Percentiles rank a stretch among this genome's conserved stretches.
Evolutionary conservation across 2,329 filamentous ascomycete genomes (phyloP).

Genomic region (Hirsutella rhossiliensis): DNA sequence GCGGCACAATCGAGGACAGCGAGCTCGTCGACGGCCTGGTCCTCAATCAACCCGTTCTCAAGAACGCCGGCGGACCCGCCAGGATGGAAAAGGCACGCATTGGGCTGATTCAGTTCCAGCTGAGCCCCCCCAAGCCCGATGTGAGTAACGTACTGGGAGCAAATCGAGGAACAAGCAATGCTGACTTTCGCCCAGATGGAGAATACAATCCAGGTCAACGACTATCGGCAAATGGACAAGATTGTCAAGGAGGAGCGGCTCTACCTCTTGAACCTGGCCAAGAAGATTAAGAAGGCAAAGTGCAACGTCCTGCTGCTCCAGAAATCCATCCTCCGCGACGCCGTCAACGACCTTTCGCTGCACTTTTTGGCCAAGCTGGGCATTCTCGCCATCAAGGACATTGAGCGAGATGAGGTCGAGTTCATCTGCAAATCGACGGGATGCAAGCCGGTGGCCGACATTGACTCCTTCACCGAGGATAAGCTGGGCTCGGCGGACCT

Average conservation of each 20-base stretch:
- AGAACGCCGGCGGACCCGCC: slow-evolving; percentile 80
- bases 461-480: slow-evolving; percentile 97
- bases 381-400: slow-evolving; percentile 92
- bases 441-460: slow-evolving; percentile 97
- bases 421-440: slow-evolving; percentile 99
- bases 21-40: slow-evolving; percentile 94
- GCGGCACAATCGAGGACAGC: slow-evolving; percentile 95
- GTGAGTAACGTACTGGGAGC: slow-evolving; percentile 33
- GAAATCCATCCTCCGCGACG: slow-evolving; percentile 94
- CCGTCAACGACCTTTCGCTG: slow-evolving; percentile 92
- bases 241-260: slow-evolving; percentile 98
- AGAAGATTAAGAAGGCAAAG: slow-evolving; percentile 99
- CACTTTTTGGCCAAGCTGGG: slow-evolving; percentile 97
- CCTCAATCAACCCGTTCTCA: slow-evolving; percentile 83
- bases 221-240: slow-evolving; percentile 99
- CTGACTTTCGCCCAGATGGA: slow-evolving; percentile 59
- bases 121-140: slow-evolving; percentile 95
- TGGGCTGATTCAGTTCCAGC: slow-evolving; percentile 95
- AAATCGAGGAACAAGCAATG: neutral
- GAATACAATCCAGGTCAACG: slow-evolving; percentile 97
- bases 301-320: slow-evolving; percentile 98
- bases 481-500: slow-evolving; percentile 91
- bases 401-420: slow-evolving; percentile 96
- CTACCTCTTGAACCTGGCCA: slow-evolving; percentile 96
- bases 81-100: slow-evolving; percentile 97